These are phyloP conservation scores for Globisporangium yorkense DNA, from an alignment of 352 stramenopile genomes.

Conservation along the genomic window DNA sequence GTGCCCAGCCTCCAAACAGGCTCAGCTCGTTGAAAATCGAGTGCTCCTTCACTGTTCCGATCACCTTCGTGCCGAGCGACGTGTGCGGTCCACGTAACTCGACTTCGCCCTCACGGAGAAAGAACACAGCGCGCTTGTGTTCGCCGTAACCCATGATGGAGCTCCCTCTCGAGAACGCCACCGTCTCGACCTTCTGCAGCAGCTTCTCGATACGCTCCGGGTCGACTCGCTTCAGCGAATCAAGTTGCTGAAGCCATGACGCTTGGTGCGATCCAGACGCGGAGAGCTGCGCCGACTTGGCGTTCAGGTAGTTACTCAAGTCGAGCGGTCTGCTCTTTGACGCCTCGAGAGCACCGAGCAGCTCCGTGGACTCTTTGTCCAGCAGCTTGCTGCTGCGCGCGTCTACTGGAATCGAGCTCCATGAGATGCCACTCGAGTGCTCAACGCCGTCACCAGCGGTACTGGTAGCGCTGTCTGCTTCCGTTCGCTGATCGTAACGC, in stretches of 20 bases:
- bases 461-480: background rate
- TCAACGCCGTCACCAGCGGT: background rate
- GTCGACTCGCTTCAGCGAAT: slow-evolving; percentile 6
- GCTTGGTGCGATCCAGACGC: background rate
- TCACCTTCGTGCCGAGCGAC: slow-evolving; percentile 25
- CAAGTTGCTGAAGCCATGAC: slow-evolving; percentile 19
- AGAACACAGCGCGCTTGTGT: slow-evolving; percentile 34
- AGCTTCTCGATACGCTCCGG: slow-evolving; percentile 11
- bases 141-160: slow-evolving; percentile 43
- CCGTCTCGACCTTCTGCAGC: slow-evolving; percentile 7
- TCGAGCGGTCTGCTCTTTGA: slow-evolving; percentile 16
- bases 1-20: slow-evolving; percentile 40
- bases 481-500: slow-evolving; percentile 1
- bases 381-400: slow-evolving; percentile 25
- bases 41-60: slow-evolving; percentile 20
- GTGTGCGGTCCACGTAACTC: slow-evolving; percentile 38
- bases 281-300: slow-evolving; percentile 4
- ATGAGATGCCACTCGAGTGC: background rate
- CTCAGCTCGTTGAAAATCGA: slow-evolving; percentile 51
- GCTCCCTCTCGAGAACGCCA: slow-evolving; percentile 13
- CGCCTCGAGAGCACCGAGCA: slow-evolving; percentile 25
- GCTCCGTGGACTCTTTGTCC: slow-evolving; percentile 38
- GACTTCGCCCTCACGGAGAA: slow-evolving; percentile 34
- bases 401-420: slow-evolving; percentile 15
- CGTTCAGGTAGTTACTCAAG: slow-evolving; percentile 44